A percentile compares a stretch with the other conserved stretches of the same genome.
phyloP scores from a whole-genome alignment of 495 filamentous ascomycete species.

The Pseudomonodictys pantanalensis region DNA sequence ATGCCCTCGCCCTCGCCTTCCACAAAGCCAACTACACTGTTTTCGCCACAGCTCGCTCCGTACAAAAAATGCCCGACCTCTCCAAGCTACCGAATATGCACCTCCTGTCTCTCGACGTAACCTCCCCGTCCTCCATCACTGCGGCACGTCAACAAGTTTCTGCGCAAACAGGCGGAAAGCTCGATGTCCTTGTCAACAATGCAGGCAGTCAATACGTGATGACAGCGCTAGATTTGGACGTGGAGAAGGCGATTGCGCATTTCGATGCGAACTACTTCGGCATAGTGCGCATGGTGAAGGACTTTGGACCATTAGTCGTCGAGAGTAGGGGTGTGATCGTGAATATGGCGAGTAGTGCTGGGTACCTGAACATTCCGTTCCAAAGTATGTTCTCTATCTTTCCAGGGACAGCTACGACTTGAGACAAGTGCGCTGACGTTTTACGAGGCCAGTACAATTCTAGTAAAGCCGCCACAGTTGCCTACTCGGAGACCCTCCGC shows the following conservation, averaged over 20 bases:
- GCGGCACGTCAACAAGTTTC: conserved; percentile 47
- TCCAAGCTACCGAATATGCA: conserved; percentile 9
- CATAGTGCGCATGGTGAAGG: conserved; percentile 52
- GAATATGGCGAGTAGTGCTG: conserved; percentile 52
- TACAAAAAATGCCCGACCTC: conserved; percentile 35
- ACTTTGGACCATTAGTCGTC: conserved; percentile 54
- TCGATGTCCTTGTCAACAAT: conserved; percentile 70
- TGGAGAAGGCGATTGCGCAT: conserved; percentile 51
- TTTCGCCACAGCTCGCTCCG: conserved; percentile 45
- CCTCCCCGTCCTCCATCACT: conserved; percentile 50
- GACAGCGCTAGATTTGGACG: conserved; percentile 53
- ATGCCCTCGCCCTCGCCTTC: conserved; percentile 45
- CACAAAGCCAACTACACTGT: conserved; percentile 43
- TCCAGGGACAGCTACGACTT: neutral
- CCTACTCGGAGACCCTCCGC: conserved; percentile 47
- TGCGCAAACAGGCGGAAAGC: conserved; percentile 52
- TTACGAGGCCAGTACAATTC: conserved; percentile 46
- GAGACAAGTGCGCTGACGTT: neutral
- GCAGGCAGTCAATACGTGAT: conserved; percentile 54
- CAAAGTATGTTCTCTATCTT: conserved; percentile 37
- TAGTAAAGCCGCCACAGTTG: conserved; percentile 53
- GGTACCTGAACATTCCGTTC: conserved; percentile 48
- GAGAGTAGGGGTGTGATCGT: conserved; percentile 54
- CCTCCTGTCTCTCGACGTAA: conserved; percentile 44
- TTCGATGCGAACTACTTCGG: conserved; percentile 66